Percentiles rank a stretch among this genome's conserved stretches.
Evolutionary conservation across 1,284 basidiomycete genomes (phyloP).

Genomic region (Leccinum insolens): DNA sequence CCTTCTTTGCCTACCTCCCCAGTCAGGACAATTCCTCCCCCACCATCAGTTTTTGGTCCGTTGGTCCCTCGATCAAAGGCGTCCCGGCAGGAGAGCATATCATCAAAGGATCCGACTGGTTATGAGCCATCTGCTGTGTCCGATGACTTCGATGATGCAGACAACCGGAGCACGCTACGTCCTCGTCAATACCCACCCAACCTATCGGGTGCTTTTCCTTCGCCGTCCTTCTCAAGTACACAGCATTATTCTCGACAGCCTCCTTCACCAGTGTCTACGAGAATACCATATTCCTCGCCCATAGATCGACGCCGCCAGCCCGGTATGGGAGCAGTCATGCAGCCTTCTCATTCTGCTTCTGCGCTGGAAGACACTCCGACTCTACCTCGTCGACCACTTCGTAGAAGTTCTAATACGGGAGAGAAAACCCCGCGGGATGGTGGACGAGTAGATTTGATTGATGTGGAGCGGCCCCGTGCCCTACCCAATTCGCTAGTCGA

Average conservation of each 20-base stretch:
- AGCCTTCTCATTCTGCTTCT: conserved; percentile 32
- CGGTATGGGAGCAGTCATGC: conserved; percentile 25
- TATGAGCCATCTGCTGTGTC: conserved; percentile 66
- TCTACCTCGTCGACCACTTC: conserved; percentile 23
- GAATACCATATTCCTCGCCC: conserved; percentile 29
- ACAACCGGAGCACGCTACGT: conserved; percentile 46
- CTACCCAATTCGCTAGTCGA: conserved; percentile 19
- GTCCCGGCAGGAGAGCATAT: conserved; percentile 68
- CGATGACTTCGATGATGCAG: conserved; percentile 64
- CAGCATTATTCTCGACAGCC: conserved; percentile 32
- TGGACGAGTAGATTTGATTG: conserved; percentile 28
- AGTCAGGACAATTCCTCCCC: conserved; percentile 55
- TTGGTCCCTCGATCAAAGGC: conserved; percentile 49
- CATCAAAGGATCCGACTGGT: conserved; percentile 66
- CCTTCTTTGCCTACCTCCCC: conserved; percentile 44
- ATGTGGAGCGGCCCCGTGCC: conserved; percentile 24
- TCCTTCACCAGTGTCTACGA: conserved; percentile 34
- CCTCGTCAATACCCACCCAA: conserved; percentile 39
- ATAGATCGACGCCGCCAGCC: conserved; percentile 31
- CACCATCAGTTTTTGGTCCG: conserved; percentile 45
- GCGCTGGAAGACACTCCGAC: conserved; percentile 30
- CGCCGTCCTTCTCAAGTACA: conserved; percentile 33
- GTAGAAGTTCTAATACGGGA: conserved; percentile 33
- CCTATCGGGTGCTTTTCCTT: conserved; percentile 34
- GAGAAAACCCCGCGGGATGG: conserved; percentile 28